phyloP scores from a whole-genome alignment of 2,329 filamentous ascomycete species.

The Cercospora berteroae region DNA sequence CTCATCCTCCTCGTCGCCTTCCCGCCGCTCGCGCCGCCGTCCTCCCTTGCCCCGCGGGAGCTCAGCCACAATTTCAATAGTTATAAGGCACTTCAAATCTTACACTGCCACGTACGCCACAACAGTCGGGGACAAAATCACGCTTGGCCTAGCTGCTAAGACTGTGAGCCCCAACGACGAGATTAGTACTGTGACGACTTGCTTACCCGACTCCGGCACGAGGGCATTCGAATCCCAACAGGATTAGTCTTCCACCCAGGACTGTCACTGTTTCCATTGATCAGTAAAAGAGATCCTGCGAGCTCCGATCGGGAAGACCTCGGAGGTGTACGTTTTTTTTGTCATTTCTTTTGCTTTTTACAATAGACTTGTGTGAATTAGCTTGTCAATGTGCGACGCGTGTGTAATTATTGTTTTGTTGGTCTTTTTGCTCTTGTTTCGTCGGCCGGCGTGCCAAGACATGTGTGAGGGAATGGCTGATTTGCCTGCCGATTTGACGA shows the following conservation, averaged over 20 bases:
- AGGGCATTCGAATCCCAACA: slow-evolving; percentile 7
- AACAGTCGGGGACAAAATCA: slow-evolving; percentile 5
- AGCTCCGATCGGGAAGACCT: slow-evolving; percentile 1
- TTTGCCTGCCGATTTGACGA: neutral
- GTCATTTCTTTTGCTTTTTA: neutral
- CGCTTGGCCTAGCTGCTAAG: neutral
- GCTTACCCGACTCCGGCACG: neutral
- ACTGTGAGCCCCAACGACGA: slow-evolving; percentile 1
- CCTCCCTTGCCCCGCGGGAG: neutral
- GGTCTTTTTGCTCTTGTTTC: neutral
- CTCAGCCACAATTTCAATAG: neutral
- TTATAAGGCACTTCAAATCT: neutral
- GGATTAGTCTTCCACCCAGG: slow-evolving; percentile 3
- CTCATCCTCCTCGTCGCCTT: neutral
- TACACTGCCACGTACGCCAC: slow-evolving; percentile 9
- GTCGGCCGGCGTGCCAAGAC: neutral
- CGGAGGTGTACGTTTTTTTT: slow-evolving; percentile 9
- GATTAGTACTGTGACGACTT: slow-evolving; percentile 4
- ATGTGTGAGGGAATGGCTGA: neutral
- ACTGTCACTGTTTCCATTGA: neutral
- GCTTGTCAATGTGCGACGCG: neutral
- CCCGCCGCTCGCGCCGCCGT: neutral
- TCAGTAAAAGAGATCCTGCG: neutral
- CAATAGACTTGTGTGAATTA: neutral
- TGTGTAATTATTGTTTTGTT: neutral